These are phyloP conservation scores for Phaeosphaeria sp. DNA, from an alignment of 2,329 filamentous ascomycete species.

Conservation along the genomic window DNA sequence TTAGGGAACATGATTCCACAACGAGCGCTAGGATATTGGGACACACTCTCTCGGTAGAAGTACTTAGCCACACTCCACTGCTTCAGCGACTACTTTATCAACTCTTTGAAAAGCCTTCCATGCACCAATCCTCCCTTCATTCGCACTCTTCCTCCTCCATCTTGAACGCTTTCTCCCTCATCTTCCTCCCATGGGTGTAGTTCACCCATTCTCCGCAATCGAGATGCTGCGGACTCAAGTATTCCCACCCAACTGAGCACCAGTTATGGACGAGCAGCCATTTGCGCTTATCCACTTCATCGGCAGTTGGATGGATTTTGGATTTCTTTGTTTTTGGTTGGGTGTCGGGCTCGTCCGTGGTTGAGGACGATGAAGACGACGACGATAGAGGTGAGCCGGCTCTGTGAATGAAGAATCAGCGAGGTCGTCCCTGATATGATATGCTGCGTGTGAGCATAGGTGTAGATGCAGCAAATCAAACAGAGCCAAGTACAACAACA, in stretches of 20 bases:
- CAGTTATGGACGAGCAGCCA: neutral
- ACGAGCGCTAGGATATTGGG: too few relatives aligned
- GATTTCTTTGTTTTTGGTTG: neutral
- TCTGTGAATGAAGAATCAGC: neutral
- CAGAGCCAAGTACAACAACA: too few relatives aligned
- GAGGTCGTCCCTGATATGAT: neutral
- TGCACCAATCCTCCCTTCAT: too few relatives aligned
- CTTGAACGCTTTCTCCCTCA: neutral
- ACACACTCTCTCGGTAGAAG: too few relatives aligned
- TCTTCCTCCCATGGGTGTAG: neutral
- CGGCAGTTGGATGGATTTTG: neutral
- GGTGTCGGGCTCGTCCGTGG: neutral
- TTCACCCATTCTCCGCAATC: neutral
- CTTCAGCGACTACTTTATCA: too few relatives aligned
- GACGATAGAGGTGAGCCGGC: neutral
- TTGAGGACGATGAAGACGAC: neutral
- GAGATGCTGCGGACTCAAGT: neutral
- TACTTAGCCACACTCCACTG: too few relatives aligned
- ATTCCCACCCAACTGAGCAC: constrained; percentile 1
- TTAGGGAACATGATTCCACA: too few relatives aligned
- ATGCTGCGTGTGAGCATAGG: too few relatives aligned
- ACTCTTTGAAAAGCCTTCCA: neutral
- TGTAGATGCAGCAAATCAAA: too few relatives aligned
- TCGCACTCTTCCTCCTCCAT: too few relatives aligned
- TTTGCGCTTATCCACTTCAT: neutral